Percentiles rank a stretch among this genome's conserved stretches.
Conservation (phyloP, 192 early-diverging fungal genomes). For the Coemansia sp. region DNA sequence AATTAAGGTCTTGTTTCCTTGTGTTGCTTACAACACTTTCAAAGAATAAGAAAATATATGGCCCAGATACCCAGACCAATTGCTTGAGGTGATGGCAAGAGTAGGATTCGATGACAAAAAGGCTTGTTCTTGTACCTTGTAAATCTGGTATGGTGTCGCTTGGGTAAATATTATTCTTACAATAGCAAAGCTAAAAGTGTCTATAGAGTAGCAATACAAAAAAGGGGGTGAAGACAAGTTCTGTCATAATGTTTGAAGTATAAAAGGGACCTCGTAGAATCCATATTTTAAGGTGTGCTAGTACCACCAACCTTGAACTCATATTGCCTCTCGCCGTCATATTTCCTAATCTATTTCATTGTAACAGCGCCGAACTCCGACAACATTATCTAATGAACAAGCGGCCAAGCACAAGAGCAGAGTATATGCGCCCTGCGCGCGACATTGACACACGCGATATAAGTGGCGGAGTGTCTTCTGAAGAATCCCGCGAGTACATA, state of each 20-base stretch:
- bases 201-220: conserved; percentile 3
- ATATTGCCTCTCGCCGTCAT: background rate
- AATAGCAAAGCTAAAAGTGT: background rate
- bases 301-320: background rate
- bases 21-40: background rate
- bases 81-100: background rate
- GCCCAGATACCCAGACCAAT: background rate
- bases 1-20: conserved; percentile 7
- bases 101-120: background rate
- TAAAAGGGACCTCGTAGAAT: background rate
- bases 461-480: conserved; percentile 24
- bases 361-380: background rate
- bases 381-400: conserved; percentile 2
- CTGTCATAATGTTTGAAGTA: background rate
- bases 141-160: background rate
- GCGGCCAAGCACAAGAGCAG: background rate
- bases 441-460: conserved; percentile 41
- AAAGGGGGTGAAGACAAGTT: background rate
- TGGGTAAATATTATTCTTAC: background rate
- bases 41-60: background rate
- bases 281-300: no score
- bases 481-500: conserved; percentile 34
- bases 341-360: background rate
- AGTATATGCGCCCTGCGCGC: conserved; percentile 12
- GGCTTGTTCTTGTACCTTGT: background rate